Evolutionary conservation across 2,329 filamentous ascomycete genomes (phyloP).

Genomic region (Alternaria angustiovoidea): DNA sequence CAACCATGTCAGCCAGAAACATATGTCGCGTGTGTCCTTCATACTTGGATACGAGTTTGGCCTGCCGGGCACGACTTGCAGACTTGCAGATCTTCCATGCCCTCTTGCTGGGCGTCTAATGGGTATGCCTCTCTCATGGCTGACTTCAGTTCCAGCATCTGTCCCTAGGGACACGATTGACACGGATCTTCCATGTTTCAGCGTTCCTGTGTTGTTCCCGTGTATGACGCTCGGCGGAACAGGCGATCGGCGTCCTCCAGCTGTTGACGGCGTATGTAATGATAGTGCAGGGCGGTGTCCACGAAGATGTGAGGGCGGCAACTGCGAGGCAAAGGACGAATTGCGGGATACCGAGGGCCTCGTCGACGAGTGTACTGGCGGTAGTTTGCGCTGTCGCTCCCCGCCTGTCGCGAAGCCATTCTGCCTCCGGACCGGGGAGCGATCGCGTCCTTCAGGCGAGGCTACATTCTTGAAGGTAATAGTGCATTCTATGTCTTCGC

Average conservation of each 20-base stretch:
- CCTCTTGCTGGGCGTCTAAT: constrained; percentile 63
- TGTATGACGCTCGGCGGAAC: constrained; percentile 28
- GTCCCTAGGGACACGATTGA: constrained; percentile 61
- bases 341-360: constrained; percentile 47
- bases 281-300: constrained; percentile 75
- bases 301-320: constrained; percentile 47
- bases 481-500: constrained; percentile 93
- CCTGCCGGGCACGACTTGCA: constrained; percentile 72
- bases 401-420: constrained; percentile 49
- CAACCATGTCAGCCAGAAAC: constrained; percentile 26
- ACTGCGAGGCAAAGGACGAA: constrained; percentile 45
- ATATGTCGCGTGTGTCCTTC: background rate
- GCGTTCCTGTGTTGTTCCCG: constrained; percentile 35
- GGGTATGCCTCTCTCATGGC: constrained; percentile 34
- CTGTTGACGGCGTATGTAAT: constrained; percentile 56
- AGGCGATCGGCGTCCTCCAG: constrained; percentile 38
- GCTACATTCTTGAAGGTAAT: constrained; percentile 94
- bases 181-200: constrained; percentile 56
- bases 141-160: constrained; percentile 47
- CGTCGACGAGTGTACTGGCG: constrained; percentile 48
- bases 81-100: constrained; percentile 80
- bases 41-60: constrained; percentile 47
- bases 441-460: constrained; percentile 53
- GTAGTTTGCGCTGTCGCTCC: constrained; percentile 51
- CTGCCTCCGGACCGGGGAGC: constrained; percentile 40